phyloP scores from a whole-genome alignment of 2,329 filamentous ascomycete genomes.

The Pseudogymnoascus sp. region DNA sequence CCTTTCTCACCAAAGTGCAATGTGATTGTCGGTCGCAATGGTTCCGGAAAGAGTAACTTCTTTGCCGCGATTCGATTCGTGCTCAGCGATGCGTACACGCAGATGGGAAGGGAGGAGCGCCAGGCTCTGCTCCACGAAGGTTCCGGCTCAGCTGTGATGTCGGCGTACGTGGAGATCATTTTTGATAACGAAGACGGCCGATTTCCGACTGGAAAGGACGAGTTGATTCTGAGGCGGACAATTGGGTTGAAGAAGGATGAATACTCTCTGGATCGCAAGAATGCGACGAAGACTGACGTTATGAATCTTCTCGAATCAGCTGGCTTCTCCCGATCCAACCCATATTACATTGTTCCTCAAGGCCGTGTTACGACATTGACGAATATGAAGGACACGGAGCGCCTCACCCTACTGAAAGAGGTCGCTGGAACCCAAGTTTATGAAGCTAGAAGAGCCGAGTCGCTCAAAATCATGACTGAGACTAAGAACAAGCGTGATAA shows the following conservation, averaged over 20 bases:
- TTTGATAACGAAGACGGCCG: slow-evolving; percentile 97
- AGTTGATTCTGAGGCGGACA: slow-evolving; percentile 83
- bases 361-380: slow-evolving; percentile 91
- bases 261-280: slow-evolving; percentile 95
- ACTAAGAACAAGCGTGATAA: slow-evolving; percentile 91
- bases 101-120: slow-evolving; percentile 91
- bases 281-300: slow-evolving; percentile 87
- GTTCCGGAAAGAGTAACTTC: slow-evolving; percentile 98
- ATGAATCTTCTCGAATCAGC: slow-evolving; percentile 93
- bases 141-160: slow-evolving; percentile 95
- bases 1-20: slow-evolving; percentile 97
- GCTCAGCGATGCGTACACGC: slow-evolving; percentile 92
- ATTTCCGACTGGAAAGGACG: slow-evolving; percentile 86
- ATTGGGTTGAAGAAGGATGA: slow-evolving; percentile 98
- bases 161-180: slow-evolving; percentile 97
- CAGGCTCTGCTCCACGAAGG: slow-evolving; percentile 96
- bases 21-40: slow-evolving; percentile 98
- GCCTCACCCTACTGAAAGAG: slow-evolving; percentile 85
- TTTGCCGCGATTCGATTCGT: slow-evolving; percentile 98
- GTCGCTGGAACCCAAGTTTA: slow-evolving; percentile 98
- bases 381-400: slow-evolving; percentile 96
- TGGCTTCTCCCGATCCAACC: slow-evolving; percentile 93
- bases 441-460: slow-evolving; percentile 83
- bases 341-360: slow-evolving; percentile 98
- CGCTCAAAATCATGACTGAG: slow-evolving; percentile 92